phyloP scores from a whole-genome alignment of 306 rosid species.

The Cicer cuneatum region DNA sequence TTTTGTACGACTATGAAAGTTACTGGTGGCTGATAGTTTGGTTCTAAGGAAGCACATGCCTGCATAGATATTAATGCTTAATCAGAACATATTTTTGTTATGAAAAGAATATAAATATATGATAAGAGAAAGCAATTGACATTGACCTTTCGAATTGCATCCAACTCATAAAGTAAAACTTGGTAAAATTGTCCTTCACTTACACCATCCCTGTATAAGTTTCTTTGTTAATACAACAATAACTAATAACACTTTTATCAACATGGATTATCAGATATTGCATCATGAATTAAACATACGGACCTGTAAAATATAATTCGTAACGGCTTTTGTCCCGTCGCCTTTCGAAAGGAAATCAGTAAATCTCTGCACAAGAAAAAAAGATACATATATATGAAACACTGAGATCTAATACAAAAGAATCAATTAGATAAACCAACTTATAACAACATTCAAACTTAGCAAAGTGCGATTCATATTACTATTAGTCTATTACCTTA shows the following conservation, averaged over 20 bases:
- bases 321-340: conserved; percentile 90
- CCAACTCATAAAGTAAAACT: conserved; percentile 88
- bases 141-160: conserved; percentile 86
- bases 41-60: conserved; percentile 97
- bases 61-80: conserved; percentile 29
- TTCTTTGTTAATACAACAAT: conserved; percentile 5
- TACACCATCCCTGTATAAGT: conserved; percentile 83
- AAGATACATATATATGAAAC: not conserved
- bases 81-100: conserved; percentile 2
- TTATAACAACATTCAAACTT: not conserved
- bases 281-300: conserved; percentile 27
- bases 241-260: not conserved
- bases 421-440: conserved; percentile 11
- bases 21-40: conserved; percentile 93
- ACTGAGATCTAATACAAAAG: conserved; percentile 1
- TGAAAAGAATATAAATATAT: conserved; percentile 1
- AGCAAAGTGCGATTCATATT: not conserved
- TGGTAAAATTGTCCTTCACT: conserved; percentile 98
- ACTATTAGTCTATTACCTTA: conserved; percentile 55
- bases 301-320: conserved; percentile 93
- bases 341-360: conserved; percentile 84
- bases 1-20: conserved; percentile 92
- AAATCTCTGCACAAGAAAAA: conserved; percentile 69
- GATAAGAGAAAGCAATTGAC: not conserved
- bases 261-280: not conserved